These are phyloP conservation scores for Theobroma grandiflorum DNA, from an alignment of 441 rosid genomes.

Conservation along the genomic window DNA sequence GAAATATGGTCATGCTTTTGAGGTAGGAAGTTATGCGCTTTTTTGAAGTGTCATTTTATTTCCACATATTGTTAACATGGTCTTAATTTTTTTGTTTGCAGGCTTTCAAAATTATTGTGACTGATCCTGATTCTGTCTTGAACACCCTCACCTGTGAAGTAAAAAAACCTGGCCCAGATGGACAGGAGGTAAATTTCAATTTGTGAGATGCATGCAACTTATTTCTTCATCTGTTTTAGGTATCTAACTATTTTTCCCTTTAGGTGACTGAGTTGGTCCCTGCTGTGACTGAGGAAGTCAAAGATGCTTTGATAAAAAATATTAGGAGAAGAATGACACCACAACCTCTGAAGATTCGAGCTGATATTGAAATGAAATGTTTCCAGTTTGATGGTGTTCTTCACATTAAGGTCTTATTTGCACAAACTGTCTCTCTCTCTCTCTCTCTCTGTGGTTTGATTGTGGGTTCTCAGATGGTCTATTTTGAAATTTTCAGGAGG, in stretches of 20 bases:
- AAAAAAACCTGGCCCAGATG: constrained; percentile 86
- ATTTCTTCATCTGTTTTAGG: constrained; percentile 27
- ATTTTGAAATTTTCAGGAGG: constrained; percentile 62
- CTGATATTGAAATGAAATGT: constrained; percentile 96
- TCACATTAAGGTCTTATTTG: constrained; percentile 78
- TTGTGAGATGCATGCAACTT: not conserved
- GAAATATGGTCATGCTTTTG: constrained; percentile 96
- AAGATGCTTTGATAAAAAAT: constrained; percentile 84
- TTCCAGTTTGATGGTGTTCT: constrained; percentile 98
- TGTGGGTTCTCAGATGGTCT: constrained; percentile 18
- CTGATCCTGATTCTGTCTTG: constrained; percentile 91
- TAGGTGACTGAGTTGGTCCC: constrained; percentile 82
- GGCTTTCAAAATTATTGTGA: constrained; percentile 93
- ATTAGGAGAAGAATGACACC: constrained; percentile 98
- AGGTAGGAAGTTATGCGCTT: constrained; percentile 55
- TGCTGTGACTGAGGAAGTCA: constrained; percentile 87
- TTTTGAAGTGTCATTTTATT: constrained; percentile 18
- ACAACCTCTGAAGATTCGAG: constrained; percentile 91
- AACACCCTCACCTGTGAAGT: constrained; percentile 79
- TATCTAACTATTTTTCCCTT: constrained; percentile 22
- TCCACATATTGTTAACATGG: not conserved
- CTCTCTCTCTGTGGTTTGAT: constrained; percentile 12
- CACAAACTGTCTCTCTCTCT: not conserved
- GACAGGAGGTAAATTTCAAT: constrained; percentile 72
- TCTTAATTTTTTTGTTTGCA: constrained; percentile 40